These are phyloP conservation scores for Populus hybrid DNA, from an alignment of 441 rosid species.

Conservation along the genomic window DNA sequence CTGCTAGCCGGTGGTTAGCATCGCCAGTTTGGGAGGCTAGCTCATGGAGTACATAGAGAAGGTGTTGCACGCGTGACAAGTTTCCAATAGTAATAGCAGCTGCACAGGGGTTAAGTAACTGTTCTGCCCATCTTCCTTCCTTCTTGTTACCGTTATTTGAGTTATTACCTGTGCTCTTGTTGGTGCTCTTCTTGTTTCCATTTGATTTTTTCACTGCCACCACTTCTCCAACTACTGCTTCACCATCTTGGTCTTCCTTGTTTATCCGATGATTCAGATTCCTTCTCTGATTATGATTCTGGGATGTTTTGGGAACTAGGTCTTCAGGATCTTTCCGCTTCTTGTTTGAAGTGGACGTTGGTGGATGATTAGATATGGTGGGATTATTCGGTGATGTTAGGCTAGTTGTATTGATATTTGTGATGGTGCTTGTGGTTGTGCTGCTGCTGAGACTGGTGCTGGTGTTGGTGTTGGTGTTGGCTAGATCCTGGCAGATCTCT, in stretches of 20 bases:
- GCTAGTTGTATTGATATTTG: conserved; percentile 8
- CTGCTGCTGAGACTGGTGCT: conserved; percentile 14
- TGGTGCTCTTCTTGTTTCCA: conserved; percentile 46
- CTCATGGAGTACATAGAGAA: conserved; percentile 70
- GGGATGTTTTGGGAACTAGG: conserved; percentile 20
- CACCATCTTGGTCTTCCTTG: conserved; percentile 23
- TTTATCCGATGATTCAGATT: conserved; percentile 18
- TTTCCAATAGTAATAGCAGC: conserved; percentile 56
- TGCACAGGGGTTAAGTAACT: conserved; percentile 81
- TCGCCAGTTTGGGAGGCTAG: conserved; percentile 82
- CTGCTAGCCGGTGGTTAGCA: conserved; percentile 77
- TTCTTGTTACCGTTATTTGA: conserved; percentile 47
- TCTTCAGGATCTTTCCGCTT: conserved; percentile 38
- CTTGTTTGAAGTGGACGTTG: conserved; percentile 34
- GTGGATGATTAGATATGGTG: conserved; percentile 21
- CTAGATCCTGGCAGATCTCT: conserved; percentile 35
- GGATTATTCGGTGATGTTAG: conserved; percentile 18
- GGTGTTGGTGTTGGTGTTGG: no score
- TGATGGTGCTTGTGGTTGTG: not conserved
- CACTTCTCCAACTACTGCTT: conserved; percentile 4
- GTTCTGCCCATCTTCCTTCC: conserved; percentile 90
- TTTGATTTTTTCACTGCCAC: conserved; percentile 32
- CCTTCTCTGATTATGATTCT: conserved; percentile 29
- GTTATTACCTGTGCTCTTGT: conserved; percentile 38
- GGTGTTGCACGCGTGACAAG: conserved; percentile 70